These are phyloP conservation scores for Biscogniauxia marginata DNA, from an alignment of 2,329 filamentous ascomycete genomes.

Conservation along the genomic window DNA sequence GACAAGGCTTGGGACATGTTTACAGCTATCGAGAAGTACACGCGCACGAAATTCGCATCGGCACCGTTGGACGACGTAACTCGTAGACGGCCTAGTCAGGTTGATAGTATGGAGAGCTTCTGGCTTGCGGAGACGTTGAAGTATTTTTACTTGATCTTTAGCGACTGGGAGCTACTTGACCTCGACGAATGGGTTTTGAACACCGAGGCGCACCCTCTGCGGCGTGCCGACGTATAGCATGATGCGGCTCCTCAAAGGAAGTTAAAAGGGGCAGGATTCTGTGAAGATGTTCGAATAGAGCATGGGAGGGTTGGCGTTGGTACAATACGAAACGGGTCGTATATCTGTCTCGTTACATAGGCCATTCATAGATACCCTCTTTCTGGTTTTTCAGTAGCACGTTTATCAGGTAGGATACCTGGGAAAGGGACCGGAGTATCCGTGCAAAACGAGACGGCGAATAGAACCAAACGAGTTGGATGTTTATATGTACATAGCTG, in stretches of 20 bases:
- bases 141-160: slow-evolving; percentile 65
- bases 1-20: slow-evolving; percentile 77
- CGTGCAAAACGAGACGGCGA: too few relatives aligned
- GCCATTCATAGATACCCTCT: too few relatives aligned
- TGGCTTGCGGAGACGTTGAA: slow-evolving; percentile 70
- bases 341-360: too few relatives aligned
- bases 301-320: slow-evolving; percentile 1
- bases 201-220: slow-evolving; percentile 54
- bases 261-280: not conserved
- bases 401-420: too few relatives aligned
- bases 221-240: slow-evolving; percentile 34
- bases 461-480: too few relatives aligned
- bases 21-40: slow-evolving; percentile 57
- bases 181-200: slow-evolving; percentile 63
- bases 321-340: too few relatives aligned
- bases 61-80: slow-evolving; percentile 66
- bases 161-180: slow-evolving; percentile 56
- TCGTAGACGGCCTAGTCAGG: slow-evolving; percentile 27
- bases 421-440: too few relatives aligned
- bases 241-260: too few relatives aligned
- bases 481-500: too few relatives aligned
- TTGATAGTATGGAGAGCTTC: slow-evolving; percentile 68
- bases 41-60: slow-evolving; percentile 61
- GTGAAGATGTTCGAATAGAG: not conserved
- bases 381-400: too few relatives aligned